Evolutionary conservation across 2,329 filamentous ascomycete genomes (phyloP).

Genomic region (Colletotrichum magnum): DNA sequence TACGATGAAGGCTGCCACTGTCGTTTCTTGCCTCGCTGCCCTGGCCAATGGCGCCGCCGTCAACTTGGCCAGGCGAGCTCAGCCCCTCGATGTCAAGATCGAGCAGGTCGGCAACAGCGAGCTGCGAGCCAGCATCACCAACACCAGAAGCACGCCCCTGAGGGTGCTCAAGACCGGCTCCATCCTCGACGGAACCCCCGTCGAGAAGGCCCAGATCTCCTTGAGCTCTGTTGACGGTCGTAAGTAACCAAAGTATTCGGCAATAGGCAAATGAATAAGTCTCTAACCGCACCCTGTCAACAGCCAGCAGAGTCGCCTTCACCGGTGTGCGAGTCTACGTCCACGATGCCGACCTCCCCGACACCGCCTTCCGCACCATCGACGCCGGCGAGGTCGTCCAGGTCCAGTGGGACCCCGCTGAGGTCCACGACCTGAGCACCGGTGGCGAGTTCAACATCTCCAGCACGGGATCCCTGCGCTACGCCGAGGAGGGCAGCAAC

Average conservation of each 20-base stretch:
- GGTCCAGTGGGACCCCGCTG: constrained; percentile 63
- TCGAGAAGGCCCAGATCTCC: constrained; percentile 64
- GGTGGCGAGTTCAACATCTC: constrained; percentile 67
- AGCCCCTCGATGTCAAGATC: constrained; percentile 56
- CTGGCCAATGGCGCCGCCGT: constrained; percentile 52
- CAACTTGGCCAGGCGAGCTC: constrained; percentile 51
- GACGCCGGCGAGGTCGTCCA: constrained; percentile 60
- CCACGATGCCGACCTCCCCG: constrained; percentile 53
- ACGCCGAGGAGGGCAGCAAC: constrained; percentile 62
- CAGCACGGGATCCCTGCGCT: constrained; percentile 66
- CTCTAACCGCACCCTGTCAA: neutral
- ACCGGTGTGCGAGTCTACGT: constrained; percentile 64
- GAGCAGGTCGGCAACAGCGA: constrained; percentile 60
- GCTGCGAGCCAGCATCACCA: constrained; percentile 63
- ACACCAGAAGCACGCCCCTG: constrained; percentile 60
- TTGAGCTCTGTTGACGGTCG: constrained; percentile 47
- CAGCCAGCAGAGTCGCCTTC: constrained; percentile 59
- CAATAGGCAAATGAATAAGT: neutral
- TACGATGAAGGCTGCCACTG: constrained; percentile 55
- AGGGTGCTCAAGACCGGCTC: constrained; percentile 65
- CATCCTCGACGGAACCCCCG: constrained; percentile 60
- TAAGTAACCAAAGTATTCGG: constrained; percentile 44
- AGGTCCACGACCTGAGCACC: constrained; percentile 60
- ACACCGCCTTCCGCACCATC: constrained; percentile 62
- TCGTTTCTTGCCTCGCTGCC: constrained; percentile 53